Evolutionary conservation across 768 basidiomycete species (phyloP).

Genomic region (Pleurotus djamor): DNA sequence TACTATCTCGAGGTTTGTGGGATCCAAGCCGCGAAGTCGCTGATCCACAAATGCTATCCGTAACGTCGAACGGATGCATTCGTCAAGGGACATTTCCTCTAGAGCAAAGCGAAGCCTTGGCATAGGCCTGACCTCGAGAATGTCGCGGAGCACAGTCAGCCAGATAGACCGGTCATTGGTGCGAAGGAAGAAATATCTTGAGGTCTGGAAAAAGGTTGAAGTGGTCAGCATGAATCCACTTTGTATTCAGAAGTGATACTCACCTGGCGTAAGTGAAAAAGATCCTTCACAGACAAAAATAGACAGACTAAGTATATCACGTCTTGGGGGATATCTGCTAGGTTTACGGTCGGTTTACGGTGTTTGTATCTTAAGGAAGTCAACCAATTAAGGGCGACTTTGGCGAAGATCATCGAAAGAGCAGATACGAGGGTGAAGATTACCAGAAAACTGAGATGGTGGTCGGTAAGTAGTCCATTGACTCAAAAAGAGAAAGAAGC

Average conservation of each 20-base stretch:
- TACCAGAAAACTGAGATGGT: too few relatives aligned
- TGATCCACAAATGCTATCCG: background rate
- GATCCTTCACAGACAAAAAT: background rate
- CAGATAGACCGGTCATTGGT: background rate
- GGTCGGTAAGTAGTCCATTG: too few relatives aligned
- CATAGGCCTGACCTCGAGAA: background rate
- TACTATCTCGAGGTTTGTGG: background rate
- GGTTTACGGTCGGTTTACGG: background rate
- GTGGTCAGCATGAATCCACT: background rate
- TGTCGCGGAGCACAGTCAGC: background rate
- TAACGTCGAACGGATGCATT: background rate
- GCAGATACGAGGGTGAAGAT: too few relatives aligned
- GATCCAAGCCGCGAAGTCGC: background rate
- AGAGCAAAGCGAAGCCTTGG: background rate
- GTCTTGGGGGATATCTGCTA: background rate
- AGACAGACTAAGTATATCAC: background rate
- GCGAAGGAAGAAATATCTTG: background rate
- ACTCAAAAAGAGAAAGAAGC: too few relatives aligned
- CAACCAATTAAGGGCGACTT: too few relatives aligned
- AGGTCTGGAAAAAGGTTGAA: background rate
- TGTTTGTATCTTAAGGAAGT: too few relatives aligned
- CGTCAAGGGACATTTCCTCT: background rate
- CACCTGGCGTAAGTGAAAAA: background rate
- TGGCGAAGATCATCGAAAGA: too few relatives aligned
- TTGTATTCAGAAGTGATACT: background rate